phyloP scores from a whole-genome alignment of 768 basidiomycete genomes.

The Cystoderma amianthinum region DNA sequence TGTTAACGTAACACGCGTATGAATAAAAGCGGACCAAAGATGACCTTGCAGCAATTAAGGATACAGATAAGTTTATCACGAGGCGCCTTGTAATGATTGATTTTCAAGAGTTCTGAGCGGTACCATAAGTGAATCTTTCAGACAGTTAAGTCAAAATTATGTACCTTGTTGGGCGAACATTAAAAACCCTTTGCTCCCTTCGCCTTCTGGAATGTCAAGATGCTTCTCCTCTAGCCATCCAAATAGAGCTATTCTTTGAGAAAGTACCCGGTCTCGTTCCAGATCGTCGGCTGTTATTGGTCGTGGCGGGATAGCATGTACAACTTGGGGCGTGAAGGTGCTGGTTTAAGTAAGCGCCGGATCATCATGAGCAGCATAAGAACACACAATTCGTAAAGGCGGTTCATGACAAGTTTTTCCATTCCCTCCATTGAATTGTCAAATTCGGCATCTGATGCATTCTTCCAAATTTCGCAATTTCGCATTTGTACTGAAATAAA shows the following conservation, averaged over 20 bases:
- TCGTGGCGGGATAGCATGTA: slow-evolving; percentile 54
- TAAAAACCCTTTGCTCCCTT: slow-evolving; percentile 74
- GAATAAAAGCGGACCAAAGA: slow-evolving; percentile 68
- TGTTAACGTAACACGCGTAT: slow-evolving; percentile 3
- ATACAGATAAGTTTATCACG: slow-evolving; percentile 98
- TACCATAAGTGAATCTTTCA: slow-evolving; percentile 1
- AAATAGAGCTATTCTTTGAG: slow-evolving; percentile 87
- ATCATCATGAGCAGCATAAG: slow-evolving; percentile 12
- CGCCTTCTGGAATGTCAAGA: slow-evolving; percentile 80
- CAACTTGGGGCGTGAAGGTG: slow-evolving; percentile 87
- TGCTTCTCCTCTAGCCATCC: slow-evolving; percentile 86
- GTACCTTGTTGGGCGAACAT: slow-evolving; percentile 85
- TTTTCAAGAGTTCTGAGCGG: slow-evolving; percentile 77
- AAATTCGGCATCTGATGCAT: slow-evolving; percentile 74
- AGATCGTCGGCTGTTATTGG: slow-evolving; percentile 91
- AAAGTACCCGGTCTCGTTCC: slow-evolving; percentile 88
- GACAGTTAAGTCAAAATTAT: slow-evolving; percentile 4
- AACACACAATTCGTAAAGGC: slow-evolving; percentile 87
- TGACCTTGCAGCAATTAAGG: slow-evolving; percentile 97
- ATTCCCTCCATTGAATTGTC: slow-evolving; percentile 97
- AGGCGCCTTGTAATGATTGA: slow-evolving; percentile 98
- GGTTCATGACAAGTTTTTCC: slow-evolving; percentile 99
- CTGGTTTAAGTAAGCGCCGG: slow-evolving; percentile 27
- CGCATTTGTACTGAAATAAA: slow-evolving; percentile 91
- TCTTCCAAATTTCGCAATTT: slow-evolving; percentile 76